Evolutionary conservation across 192 early-diverging fungal genomes (phyloP).

Genomic region (Dissophora ornata): DNA sequence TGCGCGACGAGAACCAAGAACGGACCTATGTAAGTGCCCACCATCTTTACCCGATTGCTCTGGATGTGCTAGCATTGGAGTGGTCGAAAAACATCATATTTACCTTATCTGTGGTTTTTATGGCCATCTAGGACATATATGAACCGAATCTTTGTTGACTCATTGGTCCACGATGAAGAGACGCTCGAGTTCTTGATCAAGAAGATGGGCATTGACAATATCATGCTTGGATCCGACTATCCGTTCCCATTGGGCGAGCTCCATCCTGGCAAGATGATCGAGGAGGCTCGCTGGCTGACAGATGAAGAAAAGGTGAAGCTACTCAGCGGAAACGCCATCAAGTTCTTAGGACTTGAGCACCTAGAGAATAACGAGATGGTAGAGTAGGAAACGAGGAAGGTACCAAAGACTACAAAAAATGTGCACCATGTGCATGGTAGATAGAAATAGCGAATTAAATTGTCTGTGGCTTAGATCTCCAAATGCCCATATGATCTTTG

Average conservation of each 20-base stretch:
- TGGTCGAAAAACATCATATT: too few relatives aligned
- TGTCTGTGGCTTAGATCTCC: too few relatives aligned
- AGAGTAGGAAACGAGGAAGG: conserved; percentile 1
- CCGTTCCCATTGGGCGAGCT: conserved; percentile 69
- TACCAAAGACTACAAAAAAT: too few relatives aligned
- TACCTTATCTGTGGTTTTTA: not conserved
- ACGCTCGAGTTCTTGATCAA: conserved; percentile 70
- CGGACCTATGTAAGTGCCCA: conserved; percentile 56
- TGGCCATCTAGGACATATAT: conserved; percentile 56
- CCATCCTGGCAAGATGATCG: conserved; percentile 71
- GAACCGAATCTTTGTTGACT: conserved; percentile 70
- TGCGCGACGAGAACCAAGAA: conserved; percentile 66
- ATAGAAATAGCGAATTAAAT: not conserved
- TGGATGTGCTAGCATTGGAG: too few relatives aligned
- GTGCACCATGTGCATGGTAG: too few relatives aligned
- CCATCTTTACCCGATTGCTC: too few relatives aligned
- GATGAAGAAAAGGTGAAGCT: conserved; percentile 72
- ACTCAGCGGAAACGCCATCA: conserved; percentile 66
- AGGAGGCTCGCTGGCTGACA: conserved; percentile 61
- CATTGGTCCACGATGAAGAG: conserved; percentile 74
- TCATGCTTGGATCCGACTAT: conserved; percentile 73
- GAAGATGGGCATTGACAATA: conserved; percentile 69
- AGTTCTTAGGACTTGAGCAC: conserved; percentile 63
- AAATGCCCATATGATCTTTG: too few relatives aligned
- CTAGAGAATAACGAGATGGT: conserved; percentile 25